A percentile compares a stretch with the other conserved stretches of the same genome.
phyloP scores from a whole-genome alignment of 495 filamentous ascomycete genomes.

The Parathielavia appendiculata region DNA sequence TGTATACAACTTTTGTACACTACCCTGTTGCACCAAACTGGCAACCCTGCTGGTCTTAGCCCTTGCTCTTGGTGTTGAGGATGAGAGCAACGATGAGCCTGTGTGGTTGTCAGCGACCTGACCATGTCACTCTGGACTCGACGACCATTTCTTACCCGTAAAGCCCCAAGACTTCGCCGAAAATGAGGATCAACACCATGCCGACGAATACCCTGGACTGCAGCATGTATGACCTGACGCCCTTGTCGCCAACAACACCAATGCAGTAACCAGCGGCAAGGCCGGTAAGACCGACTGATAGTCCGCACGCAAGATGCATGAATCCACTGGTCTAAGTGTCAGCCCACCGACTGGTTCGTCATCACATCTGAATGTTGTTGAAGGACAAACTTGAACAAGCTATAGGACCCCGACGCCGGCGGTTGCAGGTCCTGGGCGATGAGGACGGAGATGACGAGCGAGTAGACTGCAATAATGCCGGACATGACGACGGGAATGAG shows the following conservation, averaged over 20 bases:
- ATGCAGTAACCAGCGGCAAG: conserved; percentile 97
- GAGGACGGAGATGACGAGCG: conserved; percentile 90
- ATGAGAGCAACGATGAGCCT: conserved; percentile 49
- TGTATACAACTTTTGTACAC: conserved; percentile 23
- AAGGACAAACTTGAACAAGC: conserved; percentile 73
- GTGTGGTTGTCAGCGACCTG: conserved; percentile 6
- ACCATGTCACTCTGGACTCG: not conserved
- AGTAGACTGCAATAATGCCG: conserved; percentile 97
- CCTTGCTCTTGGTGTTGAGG: conserved; percentile 53
- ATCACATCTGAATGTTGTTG: too few relatives aligned
- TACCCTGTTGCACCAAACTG: conserved; percentile 5
- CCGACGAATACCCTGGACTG: conserved; percentile 95
- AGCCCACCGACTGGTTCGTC: conserved; percentile 14
- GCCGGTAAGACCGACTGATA: conserved; percentile 86
- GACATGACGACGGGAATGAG: conserved; percentile 98
- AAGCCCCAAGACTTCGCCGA: conserved; percentile 92
- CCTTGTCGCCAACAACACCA: conserved; percentile 89
- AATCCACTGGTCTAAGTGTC: conserved; percentile 58
- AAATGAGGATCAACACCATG: conserved; percentile 98
- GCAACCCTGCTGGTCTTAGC: conserved; percentile 28
- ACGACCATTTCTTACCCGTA: conserved; percentile 67
- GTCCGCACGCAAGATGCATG: conserved; percentile 86
- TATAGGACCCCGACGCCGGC: conserved; percentile 55
- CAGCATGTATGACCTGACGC: conserved; percentile 89
- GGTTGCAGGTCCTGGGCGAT: conserved; percentile 80